Percentiles rank a stretch among this genome's conserved stretches.
Conservation (phyloP, 176 grass and related monocot species). For the Bolboschoenus planiculmis region DNA sequence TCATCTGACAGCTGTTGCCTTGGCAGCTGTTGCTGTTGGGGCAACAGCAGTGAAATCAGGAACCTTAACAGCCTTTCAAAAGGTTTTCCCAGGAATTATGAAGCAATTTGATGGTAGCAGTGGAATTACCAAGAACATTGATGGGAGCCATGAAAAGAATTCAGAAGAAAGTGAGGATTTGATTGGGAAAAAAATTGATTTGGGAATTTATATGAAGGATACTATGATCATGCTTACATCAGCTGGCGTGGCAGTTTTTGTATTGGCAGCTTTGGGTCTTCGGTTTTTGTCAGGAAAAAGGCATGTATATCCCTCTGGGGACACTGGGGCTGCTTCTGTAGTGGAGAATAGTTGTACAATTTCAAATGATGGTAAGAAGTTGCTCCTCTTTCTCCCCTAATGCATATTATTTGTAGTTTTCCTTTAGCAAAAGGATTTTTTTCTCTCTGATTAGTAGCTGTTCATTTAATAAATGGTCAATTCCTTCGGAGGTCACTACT, state of each 20-base stretch:
- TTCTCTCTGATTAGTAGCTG: background rate
- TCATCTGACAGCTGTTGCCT: constrained; percentile 84
- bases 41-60: constrained; percentile 78
- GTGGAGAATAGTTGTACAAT: constrained; percentile 30
- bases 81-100: constrained; percentile 74
- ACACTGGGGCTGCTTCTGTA: constrained; percentile 36
- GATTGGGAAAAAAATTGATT: background rate
- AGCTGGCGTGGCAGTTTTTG: constrained; percentile 47
- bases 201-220: constrained; percentile 42
- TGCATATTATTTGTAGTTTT: background rate
- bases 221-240: constrained; percentile 52
- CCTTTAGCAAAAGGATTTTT: background rate
- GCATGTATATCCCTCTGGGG: constrained; percentile 23
- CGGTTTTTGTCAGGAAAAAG: constrained; percentile 62
- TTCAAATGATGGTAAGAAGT: constrained; percentile 35
- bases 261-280: constrained; percentile 51
- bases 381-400: background rate
- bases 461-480: background rate
- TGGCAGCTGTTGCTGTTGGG: constrained; percentile 75
- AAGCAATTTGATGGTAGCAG: constrained; percentile 27
- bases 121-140: constrained; percentile 20
- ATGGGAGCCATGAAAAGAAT: constrained; percentile 31
- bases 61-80: constrained; percentile 75
- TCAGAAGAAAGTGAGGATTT: constrained; percentile 14
- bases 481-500: background rate